These are phyloP conservation scores for Tulasnella sp. DNA, from an alignment of 768 basidiomycete genomes.

Conservation along the genomic window DNA sequence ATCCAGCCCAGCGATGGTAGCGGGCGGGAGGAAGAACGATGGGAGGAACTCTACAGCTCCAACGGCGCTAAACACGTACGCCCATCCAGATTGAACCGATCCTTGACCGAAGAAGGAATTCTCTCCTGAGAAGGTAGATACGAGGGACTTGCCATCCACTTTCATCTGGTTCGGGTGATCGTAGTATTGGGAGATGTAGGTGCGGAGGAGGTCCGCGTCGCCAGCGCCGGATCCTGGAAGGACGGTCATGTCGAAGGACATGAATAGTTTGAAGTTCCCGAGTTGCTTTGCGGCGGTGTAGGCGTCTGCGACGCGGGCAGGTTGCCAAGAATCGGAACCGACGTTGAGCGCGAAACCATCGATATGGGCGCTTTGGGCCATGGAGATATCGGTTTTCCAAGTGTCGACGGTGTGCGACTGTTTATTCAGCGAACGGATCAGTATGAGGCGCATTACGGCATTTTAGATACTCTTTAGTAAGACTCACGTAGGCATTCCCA, in stretches of 20 bases:
- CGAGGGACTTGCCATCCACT: conserved; percentile 25
- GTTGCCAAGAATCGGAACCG: conserved; percentile 49
- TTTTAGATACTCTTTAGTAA: not conserved
- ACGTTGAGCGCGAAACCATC: conserved; percentile 45
- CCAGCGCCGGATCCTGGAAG: conserved; percentile 25
- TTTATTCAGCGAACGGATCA: no score
- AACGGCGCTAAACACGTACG: conserved; percentile 3
- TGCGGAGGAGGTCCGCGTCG: conserved; percentile 7
- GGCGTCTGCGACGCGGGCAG: conserved; percentile 26
- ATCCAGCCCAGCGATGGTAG: not conserved
- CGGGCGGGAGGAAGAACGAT: not conserved
- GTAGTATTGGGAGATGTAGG: conserved; percentile 20
- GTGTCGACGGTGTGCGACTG: conserved; percentile 14
- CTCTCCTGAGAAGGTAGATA: conserved; percentile 29
- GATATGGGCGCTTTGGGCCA: conserved; percentile 20
- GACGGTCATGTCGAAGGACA: conserved; percentile 32
- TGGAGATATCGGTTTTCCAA: conserved; percentile 15
- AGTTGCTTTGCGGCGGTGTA: conserved; percentile 32
- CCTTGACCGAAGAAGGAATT: conserved; percentile 27
- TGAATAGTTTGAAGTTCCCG: conserved; percentile 30
- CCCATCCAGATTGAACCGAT: conserved; percentile 25
- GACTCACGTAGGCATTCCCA: conserved; percentile 18
- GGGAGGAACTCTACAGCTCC: conserved; percentile 9
- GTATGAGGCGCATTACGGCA: not conserved
- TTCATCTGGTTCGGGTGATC: conserved; percentile 24